Conservation (phyloP, 768 basidiomycete species). For the Suillus spraguei region DNA sequence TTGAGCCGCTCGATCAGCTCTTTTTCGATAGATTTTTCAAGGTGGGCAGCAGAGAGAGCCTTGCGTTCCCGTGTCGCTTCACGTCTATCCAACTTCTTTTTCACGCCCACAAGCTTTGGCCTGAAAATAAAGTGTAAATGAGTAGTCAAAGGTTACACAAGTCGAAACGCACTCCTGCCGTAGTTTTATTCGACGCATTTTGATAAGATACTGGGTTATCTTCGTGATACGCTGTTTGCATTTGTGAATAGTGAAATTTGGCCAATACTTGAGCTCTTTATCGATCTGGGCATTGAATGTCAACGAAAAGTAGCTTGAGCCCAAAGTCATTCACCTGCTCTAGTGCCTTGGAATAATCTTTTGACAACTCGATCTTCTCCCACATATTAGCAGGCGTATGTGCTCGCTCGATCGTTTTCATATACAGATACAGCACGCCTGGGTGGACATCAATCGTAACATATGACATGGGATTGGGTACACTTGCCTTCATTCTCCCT, state of each 20-base stretch:
- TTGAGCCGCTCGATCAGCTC: conserved; percentile 95
- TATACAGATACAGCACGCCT: conserved; percentile 90
- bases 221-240: conserved; percentile 99
- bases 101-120: conserved; percentile 91
- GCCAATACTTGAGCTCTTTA: conserved; percentile 95
- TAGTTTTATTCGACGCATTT: conserved; percentile 91
- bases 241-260: conserved; percentile 95
- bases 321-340: conserved; percentile 68
- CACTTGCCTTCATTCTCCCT: conserved; percentile 86
- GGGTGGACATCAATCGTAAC: background rate
- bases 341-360: conserved; percentile 93
- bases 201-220: conserved; percentile 98
- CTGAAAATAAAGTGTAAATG: conserved; percentile 40
- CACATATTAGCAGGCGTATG: conserved; percentile 98
- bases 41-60: conserved; percentile 91
- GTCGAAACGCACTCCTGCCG: conserved; percentile 71
- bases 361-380: conserved; percentile 92
- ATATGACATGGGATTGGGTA: background rate
- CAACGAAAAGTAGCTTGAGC: conserved; percentile 1
- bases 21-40: conserved; percentile 94
- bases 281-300: conserved; percentile 68
- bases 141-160: background rate
- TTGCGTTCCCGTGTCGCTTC: conserved; percentile 94
- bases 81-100: conserved; percentile 95
- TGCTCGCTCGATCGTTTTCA: conserved; percentile 97